phyloP scores from a whole-genome alignment of 768 basidiomycete species.

The Strobilomyces confusus region DNA sequence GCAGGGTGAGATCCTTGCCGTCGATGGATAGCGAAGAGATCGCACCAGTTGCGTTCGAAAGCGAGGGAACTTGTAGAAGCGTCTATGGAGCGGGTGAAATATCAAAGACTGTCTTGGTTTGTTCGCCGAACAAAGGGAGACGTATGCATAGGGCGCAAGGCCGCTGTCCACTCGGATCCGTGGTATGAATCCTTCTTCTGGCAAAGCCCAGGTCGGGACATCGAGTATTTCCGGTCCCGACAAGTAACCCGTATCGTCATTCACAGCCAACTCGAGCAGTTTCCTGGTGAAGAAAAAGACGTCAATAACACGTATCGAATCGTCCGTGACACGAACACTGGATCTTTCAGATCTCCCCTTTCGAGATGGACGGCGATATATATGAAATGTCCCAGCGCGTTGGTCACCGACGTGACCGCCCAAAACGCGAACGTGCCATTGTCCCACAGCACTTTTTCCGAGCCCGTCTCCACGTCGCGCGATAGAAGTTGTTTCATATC shows the following conservation, averaged over 20 bases:
- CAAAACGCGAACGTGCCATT: constrained; percentile 4
- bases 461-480: constrained; percentile 16
- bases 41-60: constrained; percentile 15
- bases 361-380: constrained; percentile 13
- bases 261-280: constrained; percentile 16
- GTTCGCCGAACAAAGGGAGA: constrained; percentile 11
- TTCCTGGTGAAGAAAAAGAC: constrained; percentile 2
- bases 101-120: constrained; percentile 14
- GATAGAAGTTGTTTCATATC: constrained; percentile 5
- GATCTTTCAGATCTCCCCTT: constrained; percentile 5
- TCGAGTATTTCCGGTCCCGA: constrained; percentile 9
- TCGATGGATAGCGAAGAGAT: not conserved
- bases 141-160: constrained; percentile 11
- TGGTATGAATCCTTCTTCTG: constrained; percentile 10
- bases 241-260: constrained; percentile 15
- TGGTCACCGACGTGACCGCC: constrained; percentile 9
- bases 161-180: constrained; percentile 9
- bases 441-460: constrained; percentile 18
- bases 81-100: constrained; percentile 13
- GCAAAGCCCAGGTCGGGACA: constrained; percentile 13
- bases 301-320: too few relatives aligned
- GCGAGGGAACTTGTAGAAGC: constrained; percentile 20
- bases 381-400: constrained; percentile 10
- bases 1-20: not conserved
- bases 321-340: constrained; percentile 12